A percentile compares a stretch with the other conserved stretches of the same genome.
Conservation (phyloP, 2,329 filamentous ascomycete species). For the Lecanicillium sp. region DNA sequence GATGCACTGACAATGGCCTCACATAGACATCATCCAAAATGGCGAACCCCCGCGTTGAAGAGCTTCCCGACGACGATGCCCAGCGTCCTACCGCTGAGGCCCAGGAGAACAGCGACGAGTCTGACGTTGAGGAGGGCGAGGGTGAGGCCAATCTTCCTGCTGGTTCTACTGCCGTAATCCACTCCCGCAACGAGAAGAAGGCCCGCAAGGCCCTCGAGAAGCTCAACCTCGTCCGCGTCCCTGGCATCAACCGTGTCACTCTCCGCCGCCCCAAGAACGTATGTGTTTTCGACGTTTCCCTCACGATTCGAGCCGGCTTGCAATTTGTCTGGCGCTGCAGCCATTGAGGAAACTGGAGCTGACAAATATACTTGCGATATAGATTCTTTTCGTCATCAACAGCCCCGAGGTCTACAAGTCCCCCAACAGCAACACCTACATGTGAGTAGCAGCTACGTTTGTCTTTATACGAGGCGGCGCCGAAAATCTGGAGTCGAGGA, state of each 20-base stretch:
- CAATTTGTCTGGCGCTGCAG: background rate
- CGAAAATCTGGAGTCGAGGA: background rate
- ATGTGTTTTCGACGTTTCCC: conserved; percentile 36
- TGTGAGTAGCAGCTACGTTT: conserved; percentile 53
- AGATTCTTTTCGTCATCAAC: conserved; percentile 99
- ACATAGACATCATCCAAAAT: conserved; percentile 49
- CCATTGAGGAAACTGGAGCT: background rate
- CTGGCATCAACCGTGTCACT: conserved; percentile 96
- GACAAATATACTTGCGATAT: conserved; percentile 9
- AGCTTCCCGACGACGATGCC: conserved; percentile 85
- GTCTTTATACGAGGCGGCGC: background rate
- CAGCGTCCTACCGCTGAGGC: conserved; percentile 74
- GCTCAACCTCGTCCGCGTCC: conserved; percentile 91
- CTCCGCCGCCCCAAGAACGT: conserved; percentile 98
- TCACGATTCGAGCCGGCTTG: too few species aligned
- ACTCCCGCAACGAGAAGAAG: conserved; percentile 99
- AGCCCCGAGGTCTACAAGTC: conserved; percentile 99
- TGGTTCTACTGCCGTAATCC: conserved; percentile 81
- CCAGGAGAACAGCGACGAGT: conserved; percentile 65
- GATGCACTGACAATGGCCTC: background rate
- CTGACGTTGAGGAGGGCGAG: conserved; percentile 68
- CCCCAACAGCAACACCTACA: conserved; percentile 98
- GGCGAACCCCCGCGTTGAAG: conserved; percentile 97
- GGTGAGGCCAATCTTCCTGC: conserved; percentile 71
- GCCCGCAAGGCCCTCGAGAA: conserved; percentile 98